phyloP scores from a whole-genome alignment of 2,329 filamentous ascomycete species.

The Beauveria brongniartii region DNA sequence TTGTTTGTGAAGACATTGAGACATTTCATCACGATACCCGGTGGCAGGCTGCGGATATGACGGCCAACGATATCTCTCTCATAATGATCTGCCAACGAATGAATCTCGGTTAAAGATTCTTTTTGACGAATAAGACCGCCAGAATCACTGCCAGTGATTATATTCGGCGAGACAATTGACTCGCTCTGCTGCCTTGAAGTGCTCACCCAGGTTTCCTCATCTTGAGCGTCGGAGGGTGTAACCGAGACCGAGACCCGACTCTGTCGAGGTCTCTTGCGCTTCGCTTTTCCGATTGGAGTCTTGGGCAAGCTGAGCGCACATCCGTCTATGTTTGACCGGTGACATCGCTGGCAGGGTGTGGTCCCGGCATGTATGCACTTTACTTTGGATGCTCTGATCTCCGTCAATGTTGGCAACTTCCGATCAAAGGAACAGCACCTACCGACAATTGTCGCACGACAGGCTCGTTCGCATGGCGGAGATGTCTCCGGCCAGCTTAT shows the following conservation, averaged over 20 bases:
- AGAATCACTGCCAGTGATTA: neutral
- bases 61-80: conserved; percentile 5
- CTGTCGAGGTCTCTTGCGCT: neutral
- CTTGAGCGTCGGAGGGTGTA: neutral
- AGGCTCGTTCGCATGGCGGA: conserved; percentile 26
- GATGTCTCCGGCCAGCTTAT: neutral
- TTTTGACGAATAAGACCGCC: neutral
- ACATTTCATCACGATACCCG: conserved; percentile 22
- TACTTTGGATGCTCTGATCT: conserved; percentile 25
- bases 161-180: neutral
- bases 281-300: conserved; percentile 7
- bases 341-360: conserved; percentile 24
- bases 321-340: conserved; percentile 17
- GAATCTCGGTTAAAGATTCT: neutral
- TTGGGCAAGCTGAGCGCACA: conserved; percentile 22
- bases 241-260: neutral
- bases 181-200: neutral
- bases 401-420: neutral
- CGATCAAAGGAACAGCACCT: conserved; percentile 4
- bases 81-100: neutral
- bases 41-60: conserved; percentile 20
- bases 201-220: neutral
- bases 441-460: conserved; percentile 28
- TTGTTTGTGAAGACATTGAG: conserved; percentile 27
- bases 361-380: conserved; percentile 26